These are phyloP conservation scores for Punctularia strigosozonata DNA, from an alignment of 768 basidiomycete genomes.

Conservation along the genomic window DNA sequence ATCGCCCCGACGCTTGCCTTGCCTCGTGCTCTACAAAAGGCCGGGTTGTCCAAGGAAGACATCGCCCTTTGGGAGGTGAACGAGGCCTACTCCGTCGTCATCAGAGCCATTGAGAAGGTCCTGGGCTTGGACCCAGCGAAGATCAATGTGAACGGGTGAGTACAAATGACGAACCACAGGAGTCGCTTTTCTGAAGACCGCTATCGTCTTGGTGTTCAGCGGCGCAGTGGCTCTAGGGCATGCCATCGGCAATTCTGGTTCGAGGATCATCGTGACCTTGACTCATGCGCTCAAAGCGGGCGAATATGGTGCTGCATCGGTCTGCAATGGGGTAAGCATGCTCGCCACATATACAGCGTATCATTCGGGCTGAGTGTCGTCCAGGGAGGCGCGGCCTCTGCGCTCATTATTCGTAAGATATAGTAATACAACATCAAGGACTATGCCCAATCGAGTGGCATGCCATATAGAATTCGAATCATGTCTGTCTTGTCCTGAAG, in stretches of 20 bases:
- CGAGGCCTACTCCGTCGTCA: slow-evolving; percentile 85
- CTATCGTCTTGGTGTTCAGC: slow-evolving; percentile 25
- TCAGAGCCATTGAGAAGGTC: slow-evolving; percentile 71
- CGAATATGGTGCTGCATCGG: slow-evolving; percentile 78
- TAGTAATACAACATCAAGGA: too few species aligned
- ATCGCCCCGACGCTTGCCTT: slow-evolving; percentile 82
- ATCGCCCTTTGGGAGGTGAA: slow-evolving; percentile 86
- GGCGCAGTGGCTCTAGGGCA: slow-evolving; percentile 85
- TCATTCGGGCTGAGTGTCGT: too few species aligned
- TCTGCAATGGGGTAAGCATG: slow-evolving; percentile 87
- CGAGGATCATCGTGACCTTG: slow-evolving; percentile 78
- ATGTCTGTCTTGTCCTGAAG: too few species aligned
- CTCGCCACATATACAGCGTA: too few species aligned
- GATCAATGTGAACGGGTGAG: slow-evolving; percentile 70
- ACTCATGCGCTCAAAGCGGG: slow-evolving; percentile 73
- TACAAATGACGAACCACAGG: too few species aligned
- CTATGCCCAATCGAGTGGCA: too few species aligned
- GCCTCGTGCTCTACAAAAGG: slow-evolving; percentile 69
- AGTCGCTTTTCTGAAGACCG: not conserved
- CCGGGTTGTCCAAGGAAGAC: slow-evolving; percentile 63
- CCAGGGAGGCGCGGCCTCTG: slow-evolving; percentile 90
- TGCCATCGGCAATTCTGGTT: slow-evolving; percentile 82
- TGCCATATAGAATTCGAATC: too few species aligned
- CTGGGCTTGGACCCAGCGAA: slow-evolving; percentile 66
- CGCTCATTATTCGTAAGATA: slow-evolving; percentile 80